Percentiles rank a stretch among this genome's conserved stretches.
Evolutionary conservation across 2,329 filamentous ascomycete genomes (phyloP).

Genomic region (Myotisia sp.): DNA sequence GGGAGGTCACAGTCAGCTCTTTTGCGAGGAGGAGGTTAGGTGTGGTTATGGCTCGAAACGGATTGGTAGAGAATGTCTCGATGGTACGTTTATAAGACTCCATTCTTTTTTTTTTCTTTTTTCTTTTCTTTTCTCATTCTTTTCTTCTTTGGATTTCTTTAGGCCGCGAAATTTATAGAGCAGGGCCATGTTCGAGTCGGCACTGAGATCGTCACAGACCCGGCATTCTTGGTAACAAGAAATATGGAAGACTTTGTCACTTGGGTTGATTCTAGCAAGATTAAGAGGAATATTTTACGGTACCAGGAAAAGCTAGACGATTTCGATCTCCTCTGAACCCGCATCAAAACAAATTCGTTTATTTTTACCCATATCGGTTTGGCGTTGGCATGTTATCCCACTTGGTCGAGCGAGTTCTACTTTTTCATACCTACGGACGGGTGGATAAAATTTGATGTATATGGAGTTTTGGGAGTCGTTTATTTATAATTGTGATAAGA

Average conservation of each 20-base stretch:
- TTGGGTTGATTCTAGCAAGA: constrained; percentile 92
- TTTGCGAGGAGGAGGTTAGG: constrained; percentile 73
- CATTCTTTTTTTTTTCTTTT: constrained; percentile 1
- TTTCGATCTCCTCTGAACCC: constrained; percentile 74
- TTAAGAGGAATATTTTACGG: constrained; percentile 89
- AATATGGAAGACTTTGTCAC: constrained; percentile 94
- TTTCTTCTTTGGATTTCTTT: constrained; percentile 8
- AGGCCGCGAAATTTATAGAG: constrained; percentile 64
- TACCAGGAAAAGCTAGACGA: constrained; percentile 93
- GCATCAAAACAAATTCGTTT: no score
- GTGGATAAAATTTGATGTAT: no score
- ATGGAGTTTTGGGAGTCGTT: no score
- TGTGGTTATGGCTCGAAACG: constrained; percentile 76
- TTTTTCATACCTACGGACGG: no score
- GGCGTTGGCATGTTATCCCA: no score
- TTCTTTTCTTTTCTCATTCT: constrained; percentile 9
- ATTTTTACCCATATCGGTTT: no score
- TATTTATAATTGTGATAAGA: no score
- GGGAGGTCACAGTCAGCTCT: constrained; percentile 74
- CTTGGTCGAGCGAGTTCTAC: no score
- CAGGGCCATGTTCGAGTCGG: constrained; percentile 88
- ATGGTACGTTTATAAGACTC: constrained; percentile 51
- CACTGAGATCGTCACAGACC: constrained; percentile 77
- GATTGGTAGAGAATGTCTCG: constrained; percentile 84
- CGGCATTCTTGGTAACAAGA: constrained; percentile 75